phyloP scores from a whole-genome alignment of 192 early-diverging fungal genomes.

The Allomyces javanicus region DNA sequence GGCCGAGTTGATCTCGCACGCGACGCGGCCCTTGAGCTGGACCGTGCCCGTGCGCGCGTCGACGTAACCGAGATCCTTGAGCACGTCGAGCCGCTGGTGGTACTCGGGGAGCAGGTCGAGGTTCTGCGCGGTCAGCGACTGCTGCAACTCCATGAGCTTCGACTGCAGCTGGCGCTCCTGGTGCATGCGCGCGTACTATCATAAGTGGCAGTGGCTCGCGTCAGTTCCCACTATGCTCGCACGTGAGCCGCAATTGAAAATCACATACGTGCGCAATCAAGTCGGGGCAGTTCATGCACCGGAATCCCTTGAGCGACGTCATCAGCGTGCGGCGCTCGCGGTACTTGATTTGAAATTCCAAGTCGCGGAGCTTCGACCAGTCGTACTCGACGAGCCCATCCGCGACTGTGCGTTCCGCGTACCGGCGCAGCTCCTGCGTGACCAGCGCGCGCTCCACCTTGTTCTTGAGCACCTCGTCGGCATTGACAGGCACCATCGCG shows the following conservation, averaged over 20 bases:
- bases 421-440: slow-evolving; percentile 13
- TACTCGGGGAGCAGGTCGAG: slow-evolving; percentile 86
- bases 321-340: slow-evolving; percentile 36
- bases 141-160: slow-evolving; percentile 51
- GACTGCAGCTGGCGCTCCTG: slow-evolving; percentile 37
- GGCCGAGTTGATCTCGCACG: slow-evolving; percentile 92
- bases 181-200: slow-evolving; percentile 30
- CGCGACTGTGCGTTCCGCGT: slow-evolving; percentile 10
- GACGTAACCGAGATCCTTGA: slow-evolving; percentile 59
- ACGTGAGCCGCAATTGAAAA: not conserved
- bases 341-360: slow-evolving; percentile 65
- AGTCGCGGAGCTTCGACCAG: slow-evolving; percentile 64
- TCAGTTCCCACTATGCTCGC: not conserved
- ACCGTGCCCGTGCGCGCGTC: slow-evolving; percentile 47
- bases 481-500: slow-evolving; percentile 11
- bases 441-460: slow-evolving; percentile 10
- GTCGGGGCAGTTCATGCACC: slow-evolving; percentile 57
- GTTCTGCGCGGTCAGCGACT: slow-evolving; percentile 75
- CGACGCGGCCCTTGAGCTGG: slow-evolving; percentile 85
- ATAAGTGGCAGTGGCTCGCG: not conserved
- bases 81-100: slow-evolving; percentile 64
- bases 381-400: slow-evolving; percentile 36
- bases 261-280: slow-evolving; percentile 48
- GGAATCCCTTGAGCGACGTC: slow-evolving; percentile 25
- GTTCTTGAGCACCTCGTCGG: slow-evolving; percentile 13